Evolutionary conservation across 768 basidiomycete species (phyloP).

Genomic region (Dictyophora rubrovolvata): DNA sequence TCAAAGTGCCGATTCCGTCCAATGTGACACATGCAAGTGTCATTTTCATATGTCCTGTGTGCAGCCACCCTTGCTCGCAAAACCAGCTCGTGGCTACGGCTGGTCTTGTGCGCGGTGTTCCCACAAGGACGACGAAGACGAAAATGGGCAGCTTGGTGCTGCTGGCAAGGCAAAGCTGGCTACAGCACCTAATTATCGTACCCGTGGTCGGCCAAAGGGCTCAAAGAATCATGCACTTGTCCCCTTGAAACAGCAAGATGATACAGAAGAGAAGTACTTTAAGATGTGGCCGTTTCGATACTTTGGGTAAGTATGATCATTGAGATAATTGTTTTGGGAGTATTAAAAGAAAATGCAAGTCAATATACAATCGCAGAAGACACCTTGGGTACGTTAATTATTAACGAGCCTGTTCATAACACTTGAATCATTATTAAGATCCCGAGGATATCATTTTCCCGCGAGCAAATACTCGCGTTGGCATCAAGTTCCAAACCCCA

Average conservation of each 20-base stretch:
- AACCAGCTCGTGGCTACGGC: slow-evolving; percentile 92
- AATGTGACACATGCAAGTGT: slow-evolving; percentile 84
- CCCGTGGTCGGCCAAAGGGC: slow-evolving; percentile 59
- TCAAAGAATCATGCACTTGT: slow-evolving; percentile 58
- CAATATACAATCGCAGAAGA: slow-evolving; percentile 88
- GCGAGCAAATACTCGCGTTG: slow-evolving; percentile 82
- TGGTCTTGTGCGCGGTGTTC: slow-evolving; percentile 97
- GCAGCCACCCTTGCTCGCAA: slow-evolving; percentile 79
- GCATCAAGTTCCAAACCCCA: slow-evolving; percentile 72
- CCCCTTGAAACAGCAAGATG: slow-evolving; percentile 53
- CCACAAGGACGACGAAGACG: slow-evolving; percentile 73
- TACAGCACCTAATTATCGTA: slow-evolving; percentile 34
- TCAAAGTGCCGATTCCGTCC: slow-evolving; percentile 69
- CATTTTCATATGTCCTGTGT: slow-evolving; percentile 95
- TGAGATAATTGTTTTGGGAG: background rate
- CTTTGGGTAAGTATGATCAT: slow-evolving; percentile 63
- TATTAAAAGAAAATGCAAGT: slow-evolving; percentile 28
- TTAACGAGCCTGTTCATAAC: slow-evolving; percentile 17
- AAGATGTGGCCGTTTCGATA: slow-evolving; percentile 94
- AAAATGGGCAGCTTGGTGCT: slow-evolving; percentile 60
- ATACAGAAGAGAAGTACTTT: slow-evolving; percentile 68
- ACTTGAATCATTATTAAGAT: slow-evolving; percentile 38
- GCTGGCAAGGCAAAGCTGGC: slow-evolving; percentile 53
- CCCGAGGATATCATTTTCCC: slow-evolving; percentile 96
- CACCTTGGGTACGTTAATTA: slow-evolving; percentile 55